Evolutionary conservation across 805 yeast species (phyloP).

Genomic region (Metschnikowia colocasiae): DNA sequence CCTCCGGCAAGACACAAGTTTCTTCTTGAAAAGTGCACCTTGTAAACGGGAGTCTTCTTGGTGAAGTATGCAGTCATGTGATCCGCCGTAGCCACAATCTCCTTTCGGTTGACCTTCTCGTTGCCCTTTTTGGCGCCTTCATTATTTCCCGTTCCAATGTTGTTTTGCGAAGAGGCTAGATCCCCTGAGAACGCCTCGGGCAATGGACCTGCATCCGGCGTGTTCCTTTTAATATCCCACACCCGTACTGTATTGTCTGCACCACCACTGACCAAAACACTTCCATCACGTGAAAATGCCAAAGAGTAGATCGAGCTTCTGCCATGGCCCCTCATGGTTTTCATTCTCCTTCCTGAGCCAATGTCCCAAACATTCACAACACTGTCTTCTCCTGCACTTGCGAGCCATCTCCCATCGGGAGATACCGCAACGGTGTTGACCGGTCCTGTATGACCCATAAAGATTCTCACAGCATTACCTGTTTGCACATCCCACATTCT

Average conservation of each 20-base stretch:
- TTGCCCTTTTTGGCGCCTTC: conserved; percentile 22
- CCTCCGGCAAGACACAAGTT: conserved; percentile 93
- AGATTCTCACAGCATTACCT: conserved; percentile 87
- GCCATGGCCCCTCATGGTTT: conserved; percentile 94
- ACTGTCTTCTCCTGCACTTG: conserved; percentile 92
- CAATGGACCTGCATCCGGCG: conserved; percentile 71
- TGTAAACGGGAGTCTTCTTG: conserved; percentile 89
- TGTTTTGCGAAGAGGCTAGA: conserved; percentile 7
- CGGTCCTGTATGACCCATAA: conserved; percentile 90
- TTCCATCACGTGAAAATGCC: conserved; percentile 82
- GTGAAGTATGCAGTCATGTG: conserved; percentile 93
- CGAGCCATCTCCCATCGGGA: conserved; percentile 96
- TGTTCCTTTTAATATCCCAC: conserved; percentile 90
- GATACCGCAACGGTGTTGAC: conserved; percentile 82
- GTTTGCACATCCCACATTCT: conserved; percentile 96
- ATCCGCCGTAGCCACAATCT: conserved; percentile 78
- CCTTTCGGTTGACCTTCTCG: conserved; percentile 50
- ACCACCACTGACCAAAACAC: conserved; percentile 85
- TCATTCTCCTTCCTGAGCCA: conserved; percentile 83
- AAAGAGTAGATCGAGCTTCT: conserved; percentile 79
- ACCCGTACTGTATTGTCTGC: conserved; percentile 91
- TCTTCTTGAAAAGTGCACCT: conserved; percentile 86
- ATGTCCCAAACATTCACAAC: conserved; percentile 90
- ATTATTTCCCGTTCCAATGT: conserved; percentile 6
- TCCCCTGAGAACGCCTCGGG: conserved; percentile 60